phyloP scores from a whole-genome alignment of 2,329 filamentous ascomycete species.

The Alternaria brassicicola region DNA sequence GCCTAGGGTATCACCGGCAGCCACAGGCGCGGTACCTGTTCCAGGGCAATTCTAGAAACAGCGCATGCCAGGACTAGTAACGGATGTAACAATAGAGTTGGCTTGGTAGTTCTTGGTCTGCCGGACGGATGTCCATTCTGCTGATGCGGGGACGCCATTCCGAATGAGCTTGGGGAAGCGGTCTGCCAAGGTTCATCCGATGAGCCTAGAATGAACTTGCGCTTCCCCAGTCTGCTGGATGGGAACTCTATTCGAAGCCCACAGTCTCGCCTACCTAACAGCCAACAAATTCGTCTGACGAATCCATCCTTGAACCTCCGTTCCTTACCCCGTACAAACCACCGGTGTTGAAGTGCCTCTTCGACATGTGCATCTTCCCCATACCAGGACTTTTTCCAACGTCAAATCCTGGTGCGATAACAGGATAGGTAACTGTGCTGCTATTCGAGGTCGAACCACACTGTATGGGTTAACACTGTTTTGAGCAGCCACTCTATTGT shows the following conservation, averaged over 20 bases:
- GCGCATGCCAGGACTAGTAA: slow-evolving; percentile 56
- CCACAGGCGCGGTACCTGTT: slow-evolving; percentile 51
- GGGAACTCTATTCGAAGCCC: neutral
- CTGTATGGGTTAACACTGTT: neutral
- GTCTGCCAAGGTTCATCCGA: slow-evolving; percentile 21
- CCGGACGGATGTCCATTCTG: slow-evolving; percentile 55
- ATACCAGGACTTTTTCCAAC: neutral
- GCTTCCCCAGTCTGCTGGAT: neutral
- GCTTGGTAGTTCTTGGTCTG: slow-evolving; percentile 59
- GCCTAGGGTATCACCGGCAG: slow-evolving; percentile 54
- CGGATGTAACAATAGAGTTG: slow-evolving; percentile 58
- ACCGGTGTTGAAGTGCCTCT: neutral
- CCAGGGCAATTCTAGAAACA: slow-evolving; percentile 57
- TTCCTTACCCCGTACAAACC: neutral
- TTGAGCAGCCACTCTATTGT: neutral
- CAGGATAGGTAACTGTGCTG: neutral
- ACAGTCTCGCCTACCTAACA: neutral
- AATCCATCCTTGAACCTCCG: neutral
- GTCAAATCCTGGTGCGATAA: neutral
- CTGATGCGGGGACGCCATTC: slow-evolving; percentile 39
- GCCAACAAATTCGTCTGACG: neutral
- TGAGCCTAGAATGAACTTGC: neutral
- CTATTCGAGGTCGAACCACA: neutral
- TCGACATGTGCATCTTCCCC: neutral
- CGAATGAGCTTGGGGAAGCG: slow-evolving; percentile 37